These are phyloP conservation scores for Phycomyces blakesleeanus DNA, from an alignment of 192 early-diverging fungal species.

Conservation along the genomic window DNA sequence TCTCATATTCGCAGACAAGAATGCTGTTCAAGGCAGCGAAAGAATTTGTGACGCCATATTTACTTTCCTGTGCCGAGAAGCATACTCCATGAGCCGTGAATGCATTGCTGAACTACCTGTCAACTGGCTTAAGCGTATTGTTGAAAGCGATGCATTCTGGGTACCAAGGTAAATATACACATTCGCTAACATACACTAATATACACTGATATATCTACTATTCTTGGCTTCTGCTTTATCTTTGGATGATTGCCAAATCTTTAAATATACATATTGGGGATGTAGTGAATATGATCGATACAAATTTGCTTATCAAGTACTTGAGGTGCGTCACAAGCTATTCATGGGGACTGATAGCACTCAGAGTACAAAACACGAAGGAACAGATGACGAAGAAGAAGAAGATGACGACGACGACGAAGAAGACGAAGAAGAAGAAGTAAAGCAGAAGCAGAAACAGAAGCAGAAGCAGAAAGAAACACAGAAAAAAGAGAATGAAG, in stretches of 20 bases:
- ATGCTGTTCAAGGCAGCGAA: conserved; percentile 39
- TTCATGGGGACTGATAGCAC: neutral
- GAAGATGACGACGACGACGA: neutral
- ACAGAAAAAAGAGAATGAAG: too few relatives aligned
- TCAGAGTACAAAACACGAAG: neutral
- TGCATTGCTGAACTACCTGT: conserved; percentile 37
- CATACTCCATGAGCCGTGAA: conserved; percentile 34
- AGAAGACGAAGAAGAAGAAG: neutral
- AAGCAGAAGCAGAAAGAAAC: too few relatives aligned
- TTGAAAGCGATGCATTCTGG: conserved; percentile 56
- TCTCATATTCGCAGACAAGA: conserved; percentile 40
- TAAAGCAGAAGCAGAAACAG: too few relatives aligned
- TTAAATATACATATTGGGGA: too few relatives aligned
- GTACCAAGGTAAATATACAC: conserved; percentile 36
- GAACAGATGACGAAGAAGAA: neutral
- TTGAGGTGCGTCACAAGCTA: neutral
- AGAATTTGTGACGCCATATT: conserved; percentile 46
- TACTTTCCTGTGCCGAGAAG: conserved; percentile 52
- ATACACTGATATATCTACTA: too few relatives aligned
- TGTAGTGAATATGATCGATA: conserved; percentile 53
- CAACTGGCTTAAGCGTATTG: conserved; percentile 41
- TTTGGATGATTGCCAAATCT: too few relatives aligned
- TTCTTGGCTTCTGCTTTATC: too few relatives aligned
- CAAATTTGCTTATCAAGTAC: conserved; percentile 30
- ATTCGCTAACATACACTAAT: neutral